Percentiles rank a stretch among this genome's conserved stretches.
Conservation (phyloP, 75 land plant genomes). For the Isoetes taiwanensis region DNA sequence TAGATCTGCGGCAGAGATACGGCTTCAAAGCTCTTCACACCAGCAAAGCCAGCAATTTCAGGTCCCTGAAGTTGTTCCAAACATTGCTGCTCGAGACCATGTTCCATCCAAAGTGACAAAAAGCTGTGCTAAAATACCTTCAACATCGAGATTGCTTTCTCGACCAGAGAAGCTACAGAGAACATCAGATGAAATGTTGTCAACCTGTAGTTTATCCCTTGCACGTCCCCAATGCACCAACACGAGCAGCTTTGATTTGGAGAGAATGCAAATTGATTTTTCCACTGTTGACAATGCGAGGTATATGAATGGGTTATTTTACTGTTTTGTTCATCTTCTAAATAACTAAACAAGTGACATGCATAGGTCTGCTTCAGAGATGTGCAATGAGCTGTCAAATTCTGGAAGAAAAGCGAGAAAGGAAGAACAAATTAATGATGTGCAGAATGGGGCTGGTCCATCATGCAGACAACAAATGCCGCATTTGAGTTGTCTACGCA, state of each 20-base stretch:
- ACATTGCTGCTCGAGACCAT: neutral
- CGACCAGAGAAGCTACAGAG: slow-evolving; percentile 10
- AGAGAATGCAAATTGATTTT: neutral
- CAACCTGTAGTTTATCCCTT: too few relatives aligned
- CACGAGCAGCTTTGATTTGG: neutral
- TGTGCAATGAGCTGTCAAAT: too few relatives aligned
- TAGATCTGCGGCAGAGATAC: too few relatives aligned
- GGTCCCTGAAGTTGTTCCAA: neutral
- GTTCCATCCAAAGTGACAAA: slow-evolving; percentile 1
- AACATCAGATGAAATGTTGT: slow-evolving; percentile 3
- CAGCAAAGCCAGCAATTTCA: neutral
- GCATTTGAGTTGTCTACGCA: slow-evolving; percentile 4
- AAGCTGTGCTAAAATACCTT: slow-evolving; percentile 3
- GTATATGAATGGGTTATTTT: neutral
- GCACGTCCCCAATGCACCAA: slow-evolving; percentile 2
- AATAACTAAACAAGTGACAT: slow-evolving; percentile 8
- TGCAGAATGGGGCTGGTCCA: neutral
- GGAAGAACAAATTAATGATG: neutral
- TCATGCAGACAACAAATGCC: slow-evolving; percentile 7
- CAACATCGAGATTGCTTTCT: neutral
- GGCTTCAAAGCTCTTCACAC: slow-evolving; percentile 4
- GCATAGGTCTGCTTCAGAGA: slow-evolving; percentile 3
- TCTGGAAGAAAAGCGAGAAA: neutral
- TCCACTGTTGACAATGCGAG: neutral
- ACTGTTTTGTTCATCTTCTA: neutral